Evolutionary conservation across 140 eudicot genomes (phyloP).

Genomic region (Stevia rebaudiana): DNA sequence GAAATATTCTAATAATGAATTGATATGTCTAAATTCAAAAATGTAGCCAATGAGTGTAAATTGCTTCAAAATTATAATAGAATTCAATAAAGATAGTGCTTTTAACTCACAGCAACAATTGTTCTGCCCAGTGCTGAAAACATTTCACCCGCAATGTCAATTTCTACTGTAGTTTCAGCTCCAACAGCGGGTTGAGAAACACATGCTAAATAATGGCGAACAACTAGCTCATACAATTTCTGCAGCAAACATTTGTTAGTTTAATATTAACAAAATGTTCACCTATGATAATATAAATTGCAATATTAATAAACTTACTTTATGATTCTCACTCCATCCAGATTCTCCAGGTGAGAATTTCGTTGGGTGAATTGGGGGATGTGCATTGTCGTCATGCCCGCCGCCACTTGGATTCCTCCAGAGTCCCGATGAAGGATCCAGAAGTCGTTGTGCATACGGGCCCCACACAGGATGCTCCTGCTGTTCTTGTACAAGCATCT

Average conservation of each 20-base stretch:
- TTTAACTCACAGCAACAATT: slow-evolving; percentile 81
- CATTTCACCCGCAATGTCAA: slow-evolving; percentile 88
- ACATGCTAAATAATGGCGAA: slow-evolving; percentile 96
- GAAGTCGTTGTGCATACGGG: slow-evolving; percentile 63
- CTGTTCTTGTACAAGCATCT: slow-evolving; percentile 92
- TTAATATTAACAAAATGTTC: not conserved
- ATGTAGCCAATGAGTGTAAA: not conserved
- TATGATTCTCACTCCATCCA: slow-evolving; percentile 86
- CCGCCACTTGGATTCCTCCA: slow-evolving; percentile 85
- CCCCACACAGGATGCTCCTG: slow-evolving; percentile 92
- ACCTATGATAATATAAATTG: not conserved
- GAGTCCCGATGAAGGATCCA: slow-evolving; percentile 81
- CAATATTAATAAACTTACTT: slow-evolving; percentile 39
- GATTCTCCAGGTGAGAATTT: slow-evolving; percentile 90
- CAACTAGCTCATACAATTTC: slow-evolving; percentile 92
- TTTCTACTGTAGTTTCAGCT: slow-evolving; percentile 87
- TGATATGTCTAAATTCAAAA: not conserved
- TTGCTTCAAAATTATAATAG: not conserved
- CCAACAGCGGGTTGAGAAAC: slow-evolving; percentile 96
- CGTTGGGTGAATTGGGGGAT: slow-evolving; percentile 99
- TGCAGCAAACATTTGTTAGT: slow-evolving; percentile 25
- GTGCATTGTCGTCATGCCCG: slow-evolving; percentile 97
- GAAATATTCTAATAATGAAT: not conserved
- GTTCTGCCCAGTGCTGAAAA: slow-evolving; percentile 83
- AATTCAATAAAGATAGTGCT: not conserved